Evolutionary conservation across 352 stramenopile species (phyloP).

Genomic region (Lagenidium giganteum): DNA sequence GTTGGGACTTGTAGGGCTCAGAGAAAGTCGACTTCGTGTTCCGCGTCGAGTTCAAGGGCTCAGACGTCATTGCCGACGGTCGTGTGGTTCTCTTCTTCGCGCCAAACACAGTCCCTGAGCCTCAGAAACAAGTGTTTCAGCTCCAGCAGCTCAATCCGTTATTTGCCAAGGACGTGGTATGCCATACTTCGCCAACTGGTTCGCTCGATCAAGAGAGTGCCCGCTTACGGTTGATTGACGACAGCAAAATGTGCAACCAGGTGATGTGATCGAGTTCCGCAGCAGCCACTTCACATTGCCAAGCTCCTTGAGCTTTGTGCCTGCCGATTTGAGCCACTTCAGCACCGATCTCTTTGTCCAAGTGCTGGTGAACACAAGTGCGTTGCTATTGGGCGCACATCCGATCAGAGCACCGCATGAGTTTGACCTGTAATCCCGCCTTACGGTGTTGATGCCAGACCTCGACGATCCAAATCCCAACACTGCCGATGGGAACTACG

Average conservation of each 20-base stretch:
- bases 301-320: slow-evolving; percentile 55
- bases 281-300: slow-evolving; percentile 53
- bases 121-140: slow-evolving; percentile 51
- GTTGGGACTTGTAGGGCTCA: slow-evolving; percentile 35
- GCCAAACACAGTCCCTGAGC: slow-evolving; percentile 26
- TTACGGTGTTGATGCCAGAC: too few species aligned
- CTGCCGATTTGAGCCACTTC: slow-evolving; percentile 43
- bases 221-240: too few species aligned
- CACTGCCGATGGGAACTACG: slow-evolving; percentile 50
- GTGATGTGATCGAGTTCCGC: slow-evolving; percentile 61
- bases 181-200: too few species aligned
- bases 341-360: slow-evolving; percentile 44
- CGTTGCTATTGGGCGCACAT: too few species aligned
- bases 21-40: slow-evolving; percentile 43
- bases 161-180: slow-evolving; percentile 65
- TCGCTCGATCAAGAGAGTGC: too few species aligned
- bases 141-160: slow-evolving; percentile 49
- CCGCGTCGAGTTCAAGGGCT: slow-evolving; percentile 35
- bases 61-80: slow-evolving; percentile 25
- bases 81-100: slow-evolving; percentile 68
- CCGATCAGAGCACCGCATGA: too few species aligned
- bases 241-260: slow-evolving; percentile 37
- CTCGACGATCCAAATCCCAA: slow-evolving; percentile 64
- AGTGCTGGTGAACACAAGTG: slow-evolving; percentile 60
- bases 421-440: too few species aligned